Conservation (phyloP, 2,329 filamentous ascomycete genomes). For the Trichoderma sp. region DNA sequence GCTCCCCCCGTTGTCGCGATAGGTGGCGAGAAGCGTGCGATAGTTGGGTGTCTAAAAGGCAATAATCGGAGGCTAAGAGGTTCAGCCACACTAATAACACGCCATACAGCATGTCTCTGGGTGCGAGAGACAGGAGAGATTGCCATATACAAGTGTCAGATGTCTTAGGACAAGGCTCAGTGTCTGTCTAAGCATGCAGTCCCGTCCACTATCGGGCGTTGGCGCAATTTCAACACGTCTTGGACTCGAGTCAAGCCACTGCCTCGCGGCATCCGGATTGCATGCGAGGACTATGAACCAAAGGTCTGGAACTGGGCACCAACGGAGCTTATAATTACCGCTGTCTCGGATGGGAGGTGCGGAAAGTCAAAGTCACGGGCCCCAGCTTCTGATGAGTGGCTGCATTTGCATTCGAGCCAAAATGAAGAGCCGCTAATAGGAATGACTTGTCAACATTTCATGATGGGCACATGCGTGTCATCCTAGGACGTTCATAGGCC, state of each 20-base stretch:
- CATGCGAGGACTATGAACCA: background rate
- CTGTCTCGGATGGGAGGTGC: background rate
- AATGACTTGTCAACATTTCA: background rate
- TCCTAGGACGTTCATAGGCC: background rate
- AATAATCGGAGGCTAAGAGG: constrained; percentile 1
- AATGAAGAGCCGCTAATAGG: background rate
- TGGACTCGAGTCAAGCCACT: background rate
- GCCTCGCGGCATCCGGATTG: background rate
- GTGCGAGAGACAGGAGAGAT: background rate
- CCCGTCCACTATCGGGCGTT: background rate
- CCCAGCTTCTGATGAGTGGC: constrained; percentile 5
- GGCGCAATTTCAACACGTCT: background rate
- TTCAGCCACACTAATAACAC: background rate
- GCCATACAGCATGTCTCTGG: background rate
- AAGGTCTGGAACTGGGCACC: constrained; percentile 6
- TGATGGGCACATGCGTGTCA: constrained; percentile 11
- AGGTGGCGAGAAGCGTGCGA: constrained; percentile 1
- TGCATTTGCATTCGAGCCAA: background rate
- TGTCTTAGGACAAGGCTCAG: background rate
- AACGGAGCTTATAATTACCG: background rate
- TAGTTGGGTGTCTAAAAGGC: background rate
- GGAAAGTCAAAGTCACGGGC: constrained; percentile 9
- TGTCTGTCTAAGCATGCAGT: background rate
- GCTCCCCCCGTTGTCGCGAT: background rate
- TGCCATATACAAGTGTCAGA: background rate